Conservation (phyloP, 192 early-diverging fungal species). For the Anaeromyces robustus region DNA sequence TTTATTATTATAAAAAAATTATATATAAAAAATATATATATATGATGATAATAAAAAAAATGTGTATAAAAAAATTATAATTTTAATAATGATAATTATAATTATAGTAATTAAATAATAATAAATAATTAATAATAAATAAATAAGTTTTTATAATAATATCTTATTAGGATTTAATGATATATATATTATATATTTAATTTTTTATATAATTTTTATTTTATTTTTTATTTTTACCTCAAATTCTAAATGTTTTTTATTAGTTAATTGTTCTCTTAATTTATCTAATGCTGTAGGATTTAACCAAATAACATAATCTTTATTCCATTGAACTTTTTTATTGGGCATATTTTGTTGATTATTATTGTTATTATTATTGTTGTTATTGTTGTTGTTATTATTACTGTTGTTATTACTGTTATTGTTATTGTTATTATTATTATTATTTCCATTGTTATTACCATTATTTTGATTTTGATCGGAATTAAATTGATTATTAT, state of each 20-base stretch:
- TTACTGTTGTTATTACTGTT: slow-evolving; percentile 4
- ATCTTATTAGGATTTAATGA: too few relatives aligned
- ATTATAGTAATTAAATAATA: too few relatives aligned
- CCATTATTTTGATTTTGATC: slow-evolving; percentile 6
- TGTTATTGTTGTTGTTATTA: slow-evolving; percentile 10
- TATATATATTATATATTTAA: too few relatives aligned
- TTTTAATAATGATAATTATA: too few relatives aligned
- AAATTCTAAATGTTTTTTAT: slow-evolving; percentile 21
- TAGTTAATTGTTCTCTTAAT: slow-evolving; percentile 21
- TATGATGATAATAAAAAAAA: too few relatives aligned
- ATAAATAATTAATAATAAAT: too few relatives aligned
- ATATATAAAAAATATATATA: too few relatives aligned
- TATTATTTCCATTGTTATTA: background rate
- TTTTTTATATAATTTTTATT: too few relatives aligned
- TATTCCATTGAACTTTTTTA: slow-evolving; percentile 26
- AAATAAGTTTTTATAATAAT: too few relatives aligned
- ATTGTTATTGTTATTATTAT: slow-evolving; percentile 4
- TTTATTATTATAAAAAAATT: too few relatives aligned
- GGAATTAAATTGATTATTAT: slow-evolving; percentile 1
- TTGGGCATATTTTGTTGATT: background rate
- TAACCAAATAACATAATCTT: slow-evolving; percentile 20
- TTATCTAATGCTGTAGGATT: slow-evolving; percentile 23
- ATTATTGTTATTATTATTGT: background rate
- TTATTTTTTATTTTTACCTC: slow-evolving; percentile 20
- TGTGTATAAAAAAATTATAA: too few relatives aligned